Conservation (phyloP, 1,139 yeast species). For the Diutina scorzettiae region DNA sequence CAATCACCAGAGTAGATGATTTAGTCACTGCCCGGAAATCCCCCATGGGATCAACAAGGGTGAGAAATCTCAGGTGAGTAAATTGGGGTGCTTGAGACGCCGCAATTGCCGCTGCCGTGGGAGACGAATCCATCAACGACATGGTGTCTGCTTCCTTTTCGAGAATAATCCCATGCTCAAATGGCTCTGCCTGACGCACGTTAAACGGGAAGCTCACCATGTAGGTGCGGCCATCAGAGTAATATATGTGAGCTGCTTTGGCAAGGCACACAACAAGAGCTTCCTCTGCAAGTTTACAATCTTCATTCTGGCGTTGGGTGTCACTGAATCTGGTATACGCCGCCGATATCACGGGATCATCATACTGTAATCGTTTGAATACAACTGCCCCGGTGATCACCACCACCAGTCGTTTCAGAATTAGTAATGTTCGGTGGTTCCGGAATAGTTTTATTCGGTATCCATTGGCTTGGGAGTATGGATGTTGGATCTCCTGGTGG, state of each 20-base stretch:
- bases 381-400: conserved; percentile 40
- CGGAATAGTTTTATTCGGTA: neutral
- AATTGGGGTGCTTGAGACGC: conserved; percentile 11
- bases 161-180: conserved; percentile 52
- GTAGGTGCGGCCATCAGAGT: conserved; percentile 43
- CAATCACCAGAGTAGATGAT: conserved; percentile 56
- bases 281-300: neutral
- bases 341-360: conserved; percentile 12
- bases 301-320: neutral
- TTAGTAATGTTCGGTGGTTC: conserved; percentile 15
- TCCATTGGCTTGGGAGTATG: neutral
- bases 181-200: conserved; percentile 43
- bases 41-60: conserved; percentile 57
- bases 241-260: conserved; percentile 45
- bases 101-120: neutral
- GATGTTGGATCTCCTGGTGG: neutral
- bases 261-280: conserved; percentile 40
- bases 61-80: conserved; percentile 24
- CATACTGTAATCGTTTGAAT: conserved; percentile 36
- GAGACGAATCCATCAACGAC: neutral
- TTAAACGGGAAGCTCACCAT: conserved; percentile 54
- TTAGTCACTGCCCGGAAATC: conserved; percentile 59
- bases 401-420: conserved; percentile 19
- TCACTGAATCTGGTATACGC: neutral
- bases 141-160: conserved; percentile 30